phyloP scores from a whole-genome alignment of 345 rosid genomes.

The Eucalyptus erythrocorys region DNA sequence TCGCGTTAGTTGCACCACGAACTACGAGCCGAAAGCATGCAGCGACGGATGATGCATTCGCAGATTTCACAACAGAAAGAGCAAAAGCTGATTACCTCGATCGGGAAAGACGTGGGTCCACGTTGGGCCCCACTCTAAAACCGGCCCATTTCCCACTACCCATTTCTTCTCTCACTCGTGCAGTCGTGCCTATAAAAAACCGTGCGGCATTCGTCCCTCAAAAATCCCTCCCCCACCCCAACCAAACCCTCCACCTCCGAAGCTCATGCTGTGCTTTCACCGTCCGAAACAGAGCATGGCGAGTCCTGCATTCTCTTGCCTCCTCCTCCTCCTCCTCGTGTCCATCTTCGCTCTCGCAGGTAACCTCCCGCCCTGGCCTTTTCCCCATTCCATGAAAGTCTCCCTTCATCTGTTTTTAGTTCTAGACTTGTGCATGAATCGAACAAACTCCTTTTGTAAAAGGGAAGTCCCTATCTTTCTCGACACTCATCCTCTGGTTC shows the following conservation, averaged over 20 bases:
- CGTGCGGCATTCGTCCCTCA: background rate
- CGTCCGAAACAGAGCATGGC: background rate
- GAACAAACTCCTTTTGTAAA: background rate
- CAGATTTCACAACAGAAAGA: background rate
- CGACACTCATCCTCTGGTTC: background rate
- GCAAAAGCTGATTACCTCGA: background rate
- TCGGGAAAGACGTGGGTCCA: background rate
- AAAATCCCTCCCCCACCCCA: background rate
- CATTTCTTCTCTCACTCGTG: background rate
- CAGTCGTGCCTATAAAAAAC: background rate
- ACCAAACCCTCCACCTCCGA: background rate
- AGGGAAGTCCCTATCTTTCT: background rate
- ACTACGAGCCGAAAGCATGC: background rate
- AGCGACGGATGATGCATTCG: background rate
- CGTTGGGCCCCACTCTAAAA: background rate
- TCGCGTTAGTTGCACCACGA: background rate
- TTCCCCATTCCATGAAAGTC: background rate
- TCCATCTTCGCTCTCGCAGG: slow-evolving; percentile 21
- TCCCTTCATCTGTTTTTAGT: background rate
- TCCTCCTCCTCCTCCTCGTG: slow-evolving; percentile 14
- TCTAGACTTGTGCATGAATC: background rate
- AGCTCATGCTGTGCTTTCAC: background rate
- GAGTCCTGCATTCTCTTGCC: background rate
- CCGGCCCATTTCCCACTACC: background rate
- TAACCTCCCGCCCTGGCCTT: background rate